Base-by-base conservation (phyloP, 2,329 filamentous ascomycete genomes). In the Chaetomiaceae sp. region DNA sequence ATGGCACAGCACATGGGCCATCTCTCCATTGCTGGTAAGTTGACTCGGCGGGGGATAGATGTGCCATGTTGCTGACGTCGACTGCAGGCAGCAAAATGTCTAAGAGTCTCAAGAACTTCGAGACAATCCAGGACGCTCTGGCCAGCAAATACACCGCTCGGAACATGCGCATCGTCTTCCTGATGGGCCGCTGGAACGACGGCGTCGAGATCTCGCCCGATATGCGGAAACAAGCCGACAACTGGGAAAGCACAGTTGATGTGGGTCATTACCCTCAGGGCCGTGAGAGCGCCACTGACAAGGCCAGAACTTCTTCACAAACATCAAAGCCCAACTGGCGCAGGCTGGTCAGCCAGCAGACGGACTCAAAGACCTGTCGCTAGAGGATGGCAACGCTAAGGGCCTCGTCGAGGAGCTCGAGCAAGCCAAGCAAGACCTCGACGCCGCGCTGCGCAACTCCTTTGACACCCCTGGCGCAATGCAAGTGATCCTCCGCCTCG, bases 91-190 rank as follows among this genome's bases (percentile, higher is more conserved):
- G 83, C 18, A 97, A 97, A 65, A 97, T 97, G 91, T 91, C 85
- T 47, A 97, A 97, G 66, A 88, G 83, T 14, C 68, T 97, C 47
- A 96, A 97, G 71, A 97, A 96, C 65, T 96, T 96, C 65, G 88
- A 88, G 33, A 95, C 91, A 0, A 95, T 97, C 52, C 78, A 88
- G 24, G 86, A 94, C 63, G 89, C 90, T 0, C 69, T 97, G 7
- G 68, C 68, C 10, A 75, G 70, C 2, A 73, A 68, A 10, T 95
- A 88, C 73, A 93, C 87, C 0, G 74, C 89, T 1, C 76, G 91
- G 49, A 82, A 81, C 45, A 75, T 96, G 69, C 79, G 91, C 37
- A 85, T 94, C 43, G 84, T 93, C 14, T 95, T 96, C 67, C 67
- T 97, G 37, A 78, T 95, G 57, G 88, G 90, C 36, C 81, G 80